These are phyloP conservation scores for Salvia miltiorrhiza DNA, from an alignment of 257 asterid genomes.

Conservation along the genomic window DNA sequence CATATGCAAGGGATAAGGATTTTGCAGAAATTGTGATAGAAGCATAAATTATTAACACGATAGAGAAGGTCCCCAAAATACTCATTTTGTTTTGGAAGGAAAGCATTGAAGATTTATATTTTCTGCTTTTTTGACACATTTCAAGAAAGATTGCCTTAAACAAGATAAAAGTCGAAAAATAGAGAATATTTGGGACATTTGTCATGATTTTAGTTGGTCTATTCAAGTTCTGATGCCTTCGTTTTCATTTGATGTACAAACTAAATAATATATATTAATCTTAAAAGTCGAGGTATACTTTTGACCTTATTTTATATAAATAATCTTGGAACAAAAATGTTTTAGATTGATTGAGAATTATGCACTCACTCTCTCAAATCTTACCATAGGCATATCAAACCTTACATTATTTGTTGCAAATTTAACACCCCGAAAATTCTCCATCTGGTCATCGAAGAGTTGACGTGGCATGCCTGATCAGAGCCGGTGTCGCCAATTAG, in stretches of 20 bases:
- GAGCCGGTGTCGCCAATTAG: too few relatives aligned
- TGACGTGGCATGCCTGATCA: too few relatives aligned
- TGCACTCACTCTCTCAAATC: too few relatives aligned
- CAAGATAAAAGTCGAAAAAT: neutral
- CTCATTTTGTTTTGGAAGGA: neutral
- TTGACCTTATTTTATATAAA: neutral
- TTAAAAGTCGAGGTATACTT: neutral
- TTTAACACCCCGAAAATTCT: too few relatives aligned
- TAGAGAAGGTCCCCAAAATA: neutral
- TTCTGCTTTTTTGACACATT: constrained; percentile 12
- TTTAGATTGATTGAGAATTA: too few relatives aligned
- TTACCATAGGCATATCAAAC: too few relatives aligned
- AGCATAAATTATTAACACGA: neutral
- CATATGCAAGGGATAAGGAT: neutral
- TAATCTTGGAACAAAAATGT: too few relatives aligned
- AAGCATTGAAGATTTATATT: neutral
- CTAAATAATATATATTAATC: too few relatives aligned
- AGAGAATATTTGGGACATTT: neutral
- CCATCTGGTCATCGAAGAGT: too few relatives aligned
- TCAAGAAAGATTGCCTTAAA: neutral
- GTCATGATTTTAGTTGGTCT: too few relatives aligned
- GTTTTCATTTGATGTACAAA: neutral
- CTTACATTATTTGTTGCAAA: too few relatives aligned
- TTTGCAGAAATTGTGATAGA: neutral
- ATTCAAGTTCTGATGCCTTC: neutral